These are phyloP conservation scores for Chenopodium album DNA, from an alignment of 148 eudicot genomes.

Conservation along the genomic window DNA sequence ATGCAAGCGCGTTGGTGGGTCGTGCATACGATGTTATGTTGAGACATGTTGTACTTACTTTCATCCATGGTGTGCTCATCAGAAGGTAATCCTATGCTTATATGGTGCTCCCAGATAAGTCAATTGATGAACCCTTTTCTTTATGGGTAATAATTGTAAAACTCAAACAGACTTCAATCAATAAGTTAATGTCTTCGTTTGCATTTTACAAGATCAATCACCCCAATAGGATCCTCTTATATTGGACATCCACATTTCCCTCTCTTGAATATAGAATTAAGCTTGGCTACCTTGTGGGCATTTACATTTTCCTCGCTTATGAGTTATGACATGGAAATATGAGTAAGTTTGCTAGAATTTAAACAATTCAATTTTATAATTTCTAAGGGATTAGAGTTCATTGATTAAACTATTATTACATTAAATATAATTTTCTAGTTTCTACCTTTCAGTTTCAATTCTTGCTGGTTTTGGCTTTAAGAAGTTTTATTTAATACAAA, in stretches of 20 bases:
- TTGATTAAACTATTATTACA: background rate
- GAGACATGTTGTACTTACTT: conserved; percentile 37
- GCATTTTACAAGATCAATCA: background rate
- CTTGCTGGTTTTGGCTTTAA: background rate
- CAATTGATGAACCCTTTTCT: background rate
- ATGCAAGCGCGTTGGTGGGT: conserved; percentile 55
- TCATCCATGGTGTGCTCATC: conserved; percentile 68
- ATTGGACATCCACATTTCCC: background rate
- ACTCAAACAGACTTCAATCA: background rate
- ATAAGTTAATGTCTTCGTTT: too few species aligned
- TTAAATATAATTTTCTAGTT: too few species aligned
- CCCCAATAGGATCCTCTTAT: background rate
- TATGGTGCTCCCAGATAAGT: background rate
- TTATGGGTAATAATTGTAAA: too few species aligned
- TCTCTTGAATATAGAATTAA: too few species aligned
- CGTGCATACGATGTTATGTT: conserved; percentile 45
- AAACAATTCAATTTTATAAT: too few species aligned
- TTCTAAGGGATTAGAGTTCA: background rate
- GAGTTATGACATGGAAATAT: background rate
- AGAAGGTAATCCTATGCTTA: conserved; percentile 38
- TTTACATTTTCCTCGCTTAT: background rate
- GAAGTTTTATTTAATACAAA: background rate
- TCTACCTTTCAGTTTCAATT: background rate
- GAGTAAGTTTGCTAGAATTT: background rate
- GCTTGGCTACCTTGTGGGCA: background rate